Base-by-base conservation (phyloP, 2,329 filamentous ascomycete genomes). In the Aspergillus pseudonomiae region DNA sequence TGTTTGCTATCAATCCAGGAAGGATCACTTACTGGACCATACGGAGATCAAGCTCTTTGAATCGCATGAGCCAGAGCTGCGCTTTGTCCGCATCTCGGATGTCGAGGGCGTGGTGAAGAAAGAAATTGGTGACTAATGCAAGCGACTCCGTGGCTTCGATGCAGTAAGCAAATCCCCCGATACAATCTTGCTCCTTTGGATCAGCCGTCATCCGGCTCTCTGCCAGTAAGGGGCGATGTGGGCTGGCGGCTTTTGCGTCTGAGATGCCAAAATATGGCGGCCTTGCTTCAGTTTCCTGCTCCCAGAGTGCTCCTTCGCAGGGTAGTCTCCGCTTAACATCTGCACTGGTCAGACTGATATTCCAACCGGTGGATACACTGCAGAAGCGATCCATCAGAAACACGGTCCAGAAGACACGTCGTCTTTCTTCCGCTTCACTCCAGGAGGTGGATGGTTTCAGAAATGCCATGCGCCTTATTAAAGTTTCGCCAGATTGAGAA, bases 261-360 rank as follows among this genome's bases (percentile, higher is more conserved):
- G 76, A 71, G 6, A 81, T 74, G 6, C 79, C 80, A 65, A 82
- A 82, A 59, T 76, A 80, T 0, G 79, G 79, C 1, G 79, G 77
- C 1, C 60, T 65, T 1, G 71, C 65, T 26, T 70, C 68, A 9
- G 67, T 41, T 43, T 68, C 68, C 16, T 65, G 69, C 39, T 74
- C 68, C 76, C 75, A 78, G 1, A 76, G 57, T 1, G 69, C 72
- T 1, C 75, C 76, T 66, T 78, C 75, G 59, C 74, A 77, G 5
- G 76, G 76, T 3, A 78, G 60, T 2, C 75, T 68, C n/a, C 76
- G 70, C n/a, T 71, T 69, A 0, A 76, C 74, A 59, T 78, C 76
- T 12, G 69, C 71, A 24, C 68, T 73, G 4, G 74, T 77, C 5
- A 78, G 64, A 48, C 73, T 73, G n/a, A 71, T 62, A 52, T 78